phyloP scores from a whole-genome alignment of 352 stramenopile species.

The Elongisporangium prolatum region DNA sequence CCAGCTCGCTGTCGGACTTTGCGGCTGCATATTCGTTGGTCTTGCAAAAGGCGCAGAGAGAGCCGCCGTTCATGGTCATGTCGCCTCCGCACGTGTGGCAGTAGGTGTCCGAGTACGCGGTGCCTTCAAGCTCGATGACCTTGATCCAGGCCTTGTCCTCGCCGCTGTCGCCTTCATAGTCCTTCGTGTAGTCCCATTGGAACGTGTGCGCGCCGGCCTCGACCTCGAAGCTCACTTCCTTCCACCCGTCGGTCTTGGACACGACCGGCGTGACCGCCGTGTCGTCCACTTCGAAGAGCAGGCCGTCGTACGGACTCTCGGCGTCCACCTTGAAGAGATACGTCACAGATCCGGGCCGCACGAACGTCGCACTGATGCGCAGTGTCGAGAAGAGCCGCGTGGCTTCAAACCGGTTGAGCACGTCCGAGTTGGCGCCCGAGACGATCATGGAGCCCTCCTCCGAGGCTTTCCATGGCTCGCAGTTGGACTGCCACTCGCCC shows the following conservation, averaged over 20 bases:
- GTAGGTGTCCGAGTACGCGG: conserved; percentile 60
- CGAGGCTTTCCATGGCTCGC: conserved; percentile 60
- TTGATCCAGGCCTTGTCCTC: conserved; percentile 69
- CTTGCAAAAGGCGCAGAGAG: conserved; percentile 76
- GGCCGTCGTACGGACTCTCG: conserved; percentile 66
- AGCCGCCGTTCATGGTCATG: conserved; percentile 71
- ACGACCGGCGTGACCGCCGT: conserved; percentile 41
- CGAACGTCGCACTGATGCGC: conserved; percentile 69
- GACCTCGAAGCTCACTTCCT: conserved; percentile 54
- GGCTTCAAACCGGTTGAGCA: conserved; percentile 60
- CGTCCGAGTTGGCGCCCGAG: conserved; percentile 66
- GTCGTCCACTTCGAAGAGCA: conserved; percentile 74
- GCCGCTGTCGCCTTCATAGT: conserved; percentile 64
- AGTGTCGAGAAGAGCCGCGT: conserved; percentile 70
- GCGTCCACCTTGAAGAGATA: conserved; percentile 78
- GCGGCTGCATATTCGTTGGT: conserved; percentile 69
- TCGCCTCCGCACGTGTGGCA: conserved; percentile 74
- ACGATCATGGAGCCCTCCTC: conserved; percentile 50
- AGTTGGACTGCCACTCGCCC: conserved; percentile 72
- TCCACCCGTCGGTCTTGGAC: conserved; percentile 67
- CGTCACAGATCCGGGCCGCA: conserved; percentile 63
- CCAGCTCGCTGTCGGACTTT: conserved; percentile 65
- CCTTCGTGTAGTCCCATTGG: conserved; percentile 80
- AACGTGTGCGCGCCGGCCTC: conserved; percentile 58
- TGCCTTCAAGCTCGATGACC: conserved; percentile 81